Base-by-base conservation (phyloP, 208 protist genomes). In the Herpetomonas samuelpessoai region DNA sequence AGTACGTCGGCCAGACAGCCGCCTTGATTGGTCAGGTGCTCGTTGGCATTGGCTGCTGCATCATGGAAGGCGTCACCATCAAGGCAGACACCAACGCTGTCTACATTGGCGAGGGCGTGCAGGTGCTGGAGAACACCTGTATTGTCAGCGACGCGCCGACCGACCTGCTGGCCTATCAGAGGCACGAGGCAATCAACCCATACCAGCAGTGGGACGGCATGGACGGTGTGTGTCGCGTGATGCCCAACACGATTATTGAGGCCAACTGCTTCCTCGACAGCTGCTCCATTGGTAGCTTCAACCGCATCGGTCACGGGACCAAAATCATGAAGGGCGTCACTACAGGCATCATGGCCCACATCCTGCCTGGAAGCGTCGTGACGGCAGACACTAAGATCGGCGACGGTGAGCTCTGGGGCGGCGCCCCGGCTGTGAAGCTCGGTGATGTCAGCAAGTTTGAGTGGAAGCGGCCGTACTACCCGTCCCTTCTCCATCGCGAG, bases 161-260 rank as follows among this genome's bases (percentile, higher is more conserved):
- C 7, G 76, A 92, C 58, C 66, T 95, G 44, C 68, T 92, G 22
- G 83, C 82, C 6, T 95, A 95, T 53, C 83, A 92, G 68, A 79
- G 88, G 16, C 76, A 92, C 46, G 88, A 95, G 69, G 52, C 73
- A 50, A 63, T 95, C 46, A 95, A 95, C 71, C 88, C 88, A 22
- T 95, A 95, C 68, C 88, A 95, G 60, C 83, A 92, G 58, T 92
- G 85, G 86, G 88, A 95, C 41, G 83, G 83, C 31, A 91, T 91
- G 81, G 70, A 84, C 67, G 88, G 88, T 18, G 83, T 92, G 16
- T 79, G 64, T 30, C 78, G 81, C 31, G 76, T 95, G 48, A 85
- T 86, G 81, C 82, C 77, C 22, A 92, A 95, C 74, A 86, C 78
- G 10, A 88, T 95, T 35, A 79, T 95, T 57, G 85, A 95, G 66